phyloP scores from a whole-genome alignment of 805 yeast species.

The Candida yuanshanica region DNA sequence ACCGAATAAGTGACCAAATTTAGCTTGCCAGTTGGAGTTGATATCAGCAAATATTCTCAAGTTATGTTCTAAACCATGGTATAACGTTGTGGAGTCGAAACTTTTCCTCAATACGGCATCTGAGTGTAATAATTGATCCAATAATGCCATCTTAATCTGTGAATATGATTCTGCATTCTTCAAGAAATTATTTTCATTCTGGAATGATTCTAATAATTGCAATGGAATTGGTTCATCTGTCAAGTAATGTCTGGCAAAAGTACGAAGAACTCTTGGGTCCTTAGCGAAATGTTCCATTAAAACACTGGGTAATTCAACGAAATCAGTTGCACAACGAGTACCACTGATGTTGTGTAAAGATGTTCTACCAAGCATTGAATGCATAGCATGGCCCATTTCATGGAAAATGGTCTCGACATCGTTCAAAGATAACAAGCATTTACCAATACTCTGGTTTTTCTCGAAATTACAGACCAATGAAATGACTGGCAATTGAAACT shows the following conservation, averaged over 20 bases:
- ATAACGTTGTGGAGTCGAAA: slow-evolving; percentile 55
- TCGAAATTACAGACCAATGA: slow-evolving; percentile 83
- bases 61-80: slow-evolving; percentile 58
- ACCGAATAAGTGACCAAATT: slow-evolving; percentile 87
- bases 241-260: slow-evolving; percentile 61
- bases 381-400: slow-evolving; percentile 99
- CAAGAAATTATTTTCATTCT: slow-evolving; percentile 45
- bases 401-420: slow-evolving; percentile 95
- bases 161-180: slow-evolving; percentile 72
- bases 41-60: slow-evolving; percentile 61
- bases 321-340: slow-evolving; percentile 92
- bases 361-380: slow-evolving; percentile 93
- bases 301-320: slow-evolving; percentile 95
- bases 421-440: slow-evolving; percentile 57
- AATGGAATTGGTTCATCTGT: slow-evolving; percentile 59
- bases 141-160: slow-evolving; percentile 83
- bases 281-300: slow-evolving; percentile 90
- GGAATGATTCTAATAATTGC: slow-evolving; percentile 44
- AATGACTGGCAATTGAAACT: slow-evolving; percentile 82
- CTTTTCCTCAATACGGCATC: slow-evolving; percentile 29
- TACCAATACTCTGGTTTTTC: slow-evolving; percentile 33
- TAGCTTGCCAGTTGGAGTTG: slow-evolving; percentile 85
- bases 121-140: slow-evolving; percentile 76
- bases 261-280: slow-evolving; percentile 66
- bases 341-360: slow-evolving; percentile 88